phyloP scores from a whole-genome alignment of 306 rosid genomes.

The Casuarina cunninghamiana region DNA sequence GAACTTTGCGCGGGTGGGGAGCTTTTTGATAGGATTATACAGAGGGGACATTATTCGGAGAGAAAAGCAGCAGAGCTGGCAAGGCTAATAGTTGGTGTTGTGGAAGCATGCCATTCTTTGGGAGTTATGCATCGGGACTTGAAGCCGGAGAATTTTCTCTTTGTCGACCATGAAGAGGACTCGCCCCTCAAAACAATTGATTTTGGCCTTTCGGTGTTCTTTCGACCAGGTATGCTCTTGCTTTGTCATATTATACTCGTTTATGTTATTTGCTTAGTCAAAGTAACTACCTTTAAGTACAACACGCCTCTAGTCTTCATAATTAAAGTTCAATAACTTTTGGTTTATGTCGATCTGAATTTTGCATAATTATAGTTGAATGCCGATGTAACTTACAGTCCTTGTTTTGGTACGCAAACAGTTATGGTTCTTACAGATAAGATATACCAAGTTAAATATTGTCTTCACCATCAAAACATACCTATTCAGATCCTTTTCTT shows the following conservation, averaged over 20 bases:
- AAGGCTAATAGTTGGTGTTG: conserved; percentile 66
- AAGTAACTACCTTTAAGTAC: not conserved
- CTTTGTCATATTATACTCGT: not conserved
- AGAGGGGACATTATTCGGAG: conserved; percentile 85
- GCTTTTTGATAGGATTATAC: conserved; percentile 86
- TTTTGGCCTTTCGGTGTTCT: conserved; percentile 90
- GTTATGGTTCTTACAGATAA: too few species aligned
- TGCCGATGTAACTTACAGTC: not conserved
- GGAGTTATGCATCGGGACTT: conserved; percentile 97
- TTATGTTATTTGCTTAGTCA: not conserved
- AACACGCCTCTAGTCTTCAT: not conserved
- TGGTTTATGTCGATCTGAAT: not conserved
- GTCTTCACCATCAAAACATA: too few species aligned
- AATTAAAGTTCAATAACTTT: not conserved
- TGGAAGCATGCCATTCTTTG: conserved; percentile 80
- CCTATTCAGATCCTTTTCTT: too few species aligned
- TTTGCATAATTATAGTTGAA: not conserved
- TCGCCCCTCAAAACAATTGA: conserved; percentile 83
- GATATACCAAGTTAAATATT: too few species aligned
- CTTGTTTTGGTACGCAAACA: not conserved
- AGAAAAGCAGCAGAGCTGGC: conserved; percentile 86
- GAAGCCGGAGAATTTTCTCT: conserved; percentile 92
- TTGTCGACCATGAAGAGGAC: conserved; percentile 69
- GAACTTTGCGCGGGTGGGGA: conserved; percentile 94
- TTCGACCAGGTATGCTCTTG: conserved; percentile 66